Evolutionary conservation across 768 basidiomycete species (phyloP), one percentile per base, ranked within the genome.

Genomic region (Calocera viscosa): DNA sequence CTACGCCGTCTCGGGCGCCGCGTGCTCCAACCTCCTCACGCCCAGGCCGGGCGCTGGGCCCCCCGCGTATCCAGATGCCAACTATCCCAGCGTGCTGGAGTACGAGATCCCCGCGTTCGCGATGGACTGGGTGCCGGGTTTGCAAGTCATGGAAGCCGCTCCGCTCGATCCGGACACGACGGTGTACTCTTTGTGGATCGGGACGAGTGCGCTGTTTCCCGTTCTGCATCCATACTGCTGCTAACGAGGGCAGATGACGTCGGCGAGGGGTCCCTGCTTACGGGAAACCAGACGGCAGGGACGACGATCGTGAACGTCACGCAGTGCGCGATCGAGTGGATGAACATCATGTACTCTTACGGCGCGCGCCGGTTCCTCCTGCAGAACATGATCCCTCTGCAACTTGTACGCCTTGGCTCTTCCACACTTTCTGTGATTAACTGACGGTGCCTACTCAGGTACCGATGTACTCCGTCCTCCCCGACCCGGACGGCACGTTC

Each of bases 301-400:
- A 49, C 47, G 24, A 65, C 65, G 40, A 40, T 65, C 39, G 39
- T 65, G 8, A 65, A 65, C 30, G 65, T 43, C 26, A 60, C 53
- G 5, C 5, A 60, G 22, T 60, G 53, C 19, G 53, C 53, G 11
- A 60, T 60, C 53, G 53, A 60, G 30, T 60, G 53, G 53, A 60
- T 60, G 53, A 28, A 26, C 26, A 26, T 60, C 30, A 26, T 60
- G 26, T 60, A 60, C 22, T 60, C 53, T 5, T 60, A 60, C 53
- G 53, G 53, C 5, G 53, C 53, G 26, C 53, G 53, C 30, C 53
- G 26, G 8, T 60, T 60, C 53, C 53, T 60, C 7, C 11, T 60
- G 53, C 53, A 60, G 53, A 60, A 85, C 84, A 84, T 86, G 77
- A 79, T 85, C 63, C 85, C 84, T 2, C 76, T 86, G 35, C 77